Conservation (phyloP, 139 green algal genomes). For the Tetradesmus obliquus region DNA sequence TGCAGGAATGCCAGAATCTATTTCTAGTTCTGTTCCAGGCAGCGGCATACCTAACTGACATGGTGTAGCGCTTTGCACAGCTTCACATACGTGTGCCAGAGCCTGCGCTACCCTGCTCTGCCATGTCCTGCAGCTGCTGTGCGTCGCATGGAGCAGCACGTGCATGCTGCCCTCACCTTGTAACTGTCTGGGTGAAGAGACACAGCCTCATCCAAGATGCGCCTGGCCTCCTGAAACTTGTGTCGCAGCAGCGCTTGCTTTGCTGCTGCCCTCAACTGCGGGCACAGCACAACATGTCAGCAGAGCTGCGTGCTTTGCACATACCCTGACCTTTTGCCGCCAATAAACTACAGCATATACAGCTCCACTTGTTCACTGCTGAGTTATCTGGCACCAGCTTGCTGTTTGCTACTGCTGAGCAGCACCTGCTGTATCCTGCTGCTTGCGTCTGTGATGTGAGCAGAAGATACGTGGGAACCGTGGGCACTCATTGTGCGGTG, state of each 20-base stretch:
- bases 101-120: background rate
- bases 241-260: constrained; percentile 23
- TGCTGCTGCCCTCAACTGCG: constrained; percentile 24
- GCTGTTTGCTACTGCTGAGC: background rate
- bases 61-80: too few relatives aligned
- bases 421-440: background rate
- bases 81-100: too few relatives aligned
- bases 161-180: constrained; percentile 6
- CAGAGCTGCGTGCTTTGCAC: background rate
- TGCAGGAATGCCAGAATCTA: too few relatives aligned
- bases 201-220: constrained; percentile 24
- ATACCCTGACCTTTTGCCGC: background rate
- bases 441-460: background rate
- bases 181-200: constrained; percentile 15
- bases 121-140: background rate
- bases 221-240: constrained; percentile 9
- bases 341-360: background rate
- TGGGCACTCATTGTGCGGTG: background rate
- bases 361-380: background rate
- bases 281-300: background rate
- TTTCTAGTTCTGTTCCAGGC: too few relatives aligned
- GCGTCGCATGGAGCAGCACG: too few relatives aligned
- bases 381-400: too few relatives aligned
- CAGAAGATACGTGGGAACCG: background rate
- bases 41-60: too few relatives aligned